Conservation (phyloP, 495 filamentous ascomycete species). For the Hypoxylon fragiforme region DNA sequence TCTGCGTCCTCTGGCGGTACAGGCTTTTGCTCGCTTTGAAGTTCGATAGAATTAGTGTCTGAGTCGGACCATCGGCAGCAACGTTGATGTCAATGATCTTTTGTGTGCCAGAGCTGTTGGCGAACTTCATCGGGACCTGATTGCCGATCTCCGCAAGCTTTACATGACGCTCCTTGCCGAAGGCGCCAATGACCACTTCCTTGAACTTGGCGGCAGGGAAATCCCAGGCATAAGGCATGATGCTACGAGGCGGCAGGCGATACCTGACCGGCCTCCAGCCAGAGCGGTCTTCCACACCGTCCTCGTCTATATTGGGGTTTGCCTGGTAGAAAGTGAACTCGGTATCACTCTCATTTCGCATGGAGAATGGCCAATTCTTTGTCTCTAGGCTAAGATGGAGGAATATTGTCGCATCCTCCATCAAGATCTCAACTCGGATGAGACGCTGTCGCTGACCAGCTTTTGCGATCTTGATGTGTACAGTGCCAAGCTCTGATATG, state of each 20-base stretch:
- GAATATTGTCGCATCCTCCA: slow-evolving; percentile 92
- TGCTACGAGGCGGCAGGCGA: slow-evolving; percentile 89
- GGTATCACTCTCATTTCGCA: slow-evolving; percentile 94
- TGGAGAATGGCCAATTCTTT: slow-evolving; percentile 96
- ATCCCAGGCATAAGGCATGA: slow-evolving; percentile 99
- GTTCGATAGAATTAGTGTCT: slow-evolving; percentile 92
- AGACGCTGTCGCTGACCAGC: slow-evolving; percentile 85
- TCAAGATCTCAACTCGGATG: slow-evolving; percentile 83
- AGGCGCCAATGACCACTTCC: slow-evolving; percentile 79
- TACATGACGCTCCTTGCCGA: slow-evolving; percentile 82
- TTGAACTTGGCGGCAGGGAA: slow-evolving; percentile 96
- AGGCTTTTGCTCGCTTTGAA: slow-evolving; percentile 92
- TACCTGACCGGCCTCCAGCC: slow-evolving; percentile 91
- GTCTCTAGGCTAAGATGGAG: slow-evolving; percentile 85
- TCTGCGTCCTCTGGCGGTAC: slow-evolving; percentile 81
- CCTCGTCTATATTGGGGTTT: slow-evolving; percentile 71
- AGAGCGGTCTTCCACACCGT: slow-evolving; percentile 77
- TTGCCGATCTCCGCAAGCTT: slow-evolving; percentile 97
- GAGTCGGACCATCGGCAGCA: slow-evolving; percentile 89
- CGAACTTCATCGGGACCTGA: slow-evolving; percentile 78
- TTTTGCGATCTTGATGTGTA: slow-evolving; percentile 91
- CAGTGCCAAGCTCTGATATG: slow-evolving; percentile 88
- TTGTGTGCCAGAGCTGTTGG: slow-evolving; percentile 61
- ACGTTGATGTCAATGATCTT: slow-evolving; percentile 97
- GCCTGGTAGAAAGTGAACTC: slow-evolving; percentile 96